Base-by-base conservation (phyloP, 2,329 filamentous ascomycete species). In the Cephalotrichum gorgonifer region DNA sequence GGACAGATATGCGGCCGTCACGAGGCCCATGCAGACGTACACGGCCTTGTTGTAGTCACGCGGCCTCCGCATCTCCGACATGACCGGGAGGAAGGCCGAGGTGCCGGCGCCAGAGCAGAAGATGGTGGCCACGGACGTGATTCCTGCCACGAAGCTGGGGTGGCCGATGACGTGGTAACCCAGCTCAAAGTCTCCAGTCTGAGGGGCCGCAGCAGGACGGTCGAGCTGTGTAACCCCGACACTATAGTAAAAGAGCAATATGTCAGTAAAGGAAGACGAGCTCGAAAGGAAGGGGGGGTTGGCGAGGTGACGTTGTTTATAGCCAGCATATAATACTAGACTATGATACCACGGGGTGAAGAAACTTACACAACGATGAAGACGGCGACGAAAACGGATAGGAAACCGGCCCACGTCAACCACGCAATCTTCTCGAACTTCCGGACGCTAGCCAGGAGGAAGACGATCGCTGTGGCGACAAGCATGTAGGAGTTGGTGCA, bases 61-160 rank as follows among this genome's bases (percentile, higher is more conserved):
- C 0, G 80, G 79, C 27, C 71, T 68, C 39, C 65, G 68, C 79
- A 85, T 85, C 63, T 85, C 81, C 0, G 74, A 76, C 48, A 84
- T 83, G 51, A 85, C 76, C 4, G 79, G 78, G 2, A 84, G 63
- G 56, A 83, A 84, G 2, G 77, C 76, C 1, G 73, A 75, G 0
- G 78, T 81, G 17, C 74, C 77, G 0, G 78, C 75, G 6, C 71
- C 73, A 2, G 76, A 78, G 50, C 76, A 73, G 62, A 83, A 80
- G 53, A 84, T 81, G 2, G 75, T 79, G 2, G 70, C 69, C 0
- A 73, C 69, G 35, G 78, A 75, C 0, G 73, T 74, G 55, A 83
- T 80, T 7, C 76, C 79, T 1, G 70, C 72, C 0, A 74, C 72
- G 57, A 84, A 84, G 20, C 66, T 72, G 0, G 79, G 78, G 54